phyloP scores from a whole-genome alignment of 768 basidiomycete genomes.

The Mycena vitilis region DNA sequence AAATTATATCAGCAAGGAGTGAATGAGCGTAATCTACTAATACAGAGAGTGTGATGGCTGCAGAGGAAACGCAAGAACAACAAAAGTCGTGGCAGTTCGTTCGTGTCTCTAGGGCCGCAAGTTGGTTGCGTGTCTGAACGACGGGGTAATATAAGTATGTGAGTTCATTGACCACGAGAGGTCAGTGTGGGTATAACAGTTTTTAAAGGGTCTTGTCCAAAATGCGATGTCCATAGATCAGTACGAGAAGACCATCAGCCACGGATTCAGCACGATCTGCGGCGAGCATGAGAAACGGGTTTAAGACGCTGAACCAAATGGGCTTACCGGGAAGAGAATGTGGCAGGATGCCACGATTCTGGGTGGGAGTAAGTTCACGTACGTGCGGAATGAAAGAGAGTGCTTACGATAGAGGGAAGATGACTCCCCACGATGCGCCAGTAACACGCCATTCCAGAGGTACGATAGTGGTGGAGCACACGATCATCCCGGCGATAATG shows the following conservation, averaged over 20 bases:
- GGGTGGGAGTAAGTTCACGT: constrained; percentile 50
- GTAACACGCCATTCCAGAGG: constrained; percentile 68
- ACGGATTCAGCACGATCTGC: constrained; percentile 60
- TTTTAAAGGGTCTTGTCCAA: constrained; percentile 5
- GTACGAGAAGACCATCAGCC: constrained; percentile 78
- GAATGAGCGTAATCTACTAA: constrained; percentile 6
- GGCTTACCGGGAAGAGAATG: constrained; percentile 75
- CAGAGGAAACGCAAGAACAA: background rate
- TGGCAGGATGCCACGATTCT: constrained; percentile 75
- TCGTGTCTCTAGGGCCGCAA: constrained; percentile 14
- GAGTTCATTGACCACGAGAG: background rate
- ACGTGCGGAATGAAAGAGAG: constrained; percentile 45
- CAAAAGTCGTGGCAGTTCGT: constrained; percentile 7
- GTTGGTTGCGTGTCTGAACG: constrained; percentile 19
- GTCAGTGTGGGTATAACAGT: constrained; percentile 18
- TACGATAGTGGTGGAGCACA: constrained; percentile 61
- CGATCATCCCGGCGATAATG: constrained; percentile 67
- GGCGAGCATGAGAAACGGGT: constrained; percentile 12
- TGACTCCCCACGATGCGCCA: constrained; percentile 76
- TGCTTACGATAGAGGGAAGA: constrained; percentile 75
- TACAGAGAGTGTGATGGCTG: background rate
- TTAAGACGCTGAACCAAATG: background rate
- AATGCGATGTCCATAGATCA: constrained; percentile 37
- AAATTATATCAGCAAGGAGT: constrained; percentile 12
- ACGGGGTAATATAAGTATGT: constrained; percentile 6